A percentile compares a stretch with the other conserved stretches of the same genome.
Conservation (phyloP, 371 early-diverging fungal genomes). For the Circinella minor region DNA sequence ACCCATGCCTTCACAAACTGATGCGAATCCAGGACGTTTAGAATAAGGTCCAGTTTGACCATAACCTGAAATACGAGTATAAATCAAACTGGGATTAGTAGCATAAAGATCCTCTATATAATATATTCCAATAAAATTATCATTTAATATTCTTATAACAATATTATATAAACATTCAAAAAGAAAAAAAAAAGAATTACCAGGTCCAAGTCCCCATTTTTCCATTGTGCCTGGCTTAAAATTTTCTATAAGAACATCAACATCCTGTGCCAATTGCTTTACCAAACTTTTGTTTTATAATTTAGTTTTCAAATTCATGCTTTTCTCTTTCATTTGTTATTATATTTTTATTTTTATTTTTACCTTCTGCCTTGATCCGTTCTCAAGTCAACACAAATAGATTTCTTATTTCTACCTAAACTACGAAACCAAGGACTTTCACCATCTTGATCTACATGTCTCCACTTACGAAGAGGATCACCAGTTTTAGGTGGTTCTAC, state of each 20-base stretch:
- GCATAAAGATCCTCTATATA: conserved; percentile 45
- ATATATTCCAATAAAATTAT: neutral
- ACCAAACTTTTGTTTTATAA: conserved; percentile 35
- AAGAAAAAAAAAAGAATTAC: conserved; percentile 17
- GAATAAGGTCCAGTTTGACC: conserved; percentile 63
- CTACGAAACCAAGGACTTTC: conserved; percentile 58
- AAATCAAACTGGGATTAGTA: conserved; percentile 49
- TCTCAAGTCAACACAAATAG: conserved; percentile 54
- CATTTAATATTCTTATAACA: too few species aligned
- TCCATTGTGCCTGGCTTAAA: conserved; percentile 67
- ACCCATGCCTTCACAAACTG: conserved; percentile 65
- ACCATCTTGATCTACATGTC: conserved; percentile 56
- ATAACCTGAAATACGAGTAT: conserved; percentile 60
- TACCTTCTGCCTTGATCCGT: conserved; percentile 53
- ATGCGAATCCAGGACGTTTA: conserved; percentile 58
- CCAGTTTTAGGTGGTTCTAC: conserved; percentile 58
- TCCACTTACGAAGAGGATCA: conserved; percentile 60
- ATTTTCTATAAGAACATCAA: conserved; percentile 62
- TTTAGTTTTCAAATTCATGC: neutral
- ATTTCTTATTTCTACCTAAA: conserved; percentile 59
- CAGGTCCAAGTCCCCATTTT: conserved; percentile 66
- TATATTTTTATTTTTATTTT: neutral
- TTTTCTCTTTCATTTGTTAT: neutral
- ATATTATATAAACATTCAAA: too few species aligned
- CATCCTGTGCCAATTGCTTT: conserved; percentile 45